A percentile compares a stretch with the other conserved stretches of the same genome.
Evolutionary conservation across 139 green algal species (phyloP).

Genomic region (Chlorella sp.): DNA sequence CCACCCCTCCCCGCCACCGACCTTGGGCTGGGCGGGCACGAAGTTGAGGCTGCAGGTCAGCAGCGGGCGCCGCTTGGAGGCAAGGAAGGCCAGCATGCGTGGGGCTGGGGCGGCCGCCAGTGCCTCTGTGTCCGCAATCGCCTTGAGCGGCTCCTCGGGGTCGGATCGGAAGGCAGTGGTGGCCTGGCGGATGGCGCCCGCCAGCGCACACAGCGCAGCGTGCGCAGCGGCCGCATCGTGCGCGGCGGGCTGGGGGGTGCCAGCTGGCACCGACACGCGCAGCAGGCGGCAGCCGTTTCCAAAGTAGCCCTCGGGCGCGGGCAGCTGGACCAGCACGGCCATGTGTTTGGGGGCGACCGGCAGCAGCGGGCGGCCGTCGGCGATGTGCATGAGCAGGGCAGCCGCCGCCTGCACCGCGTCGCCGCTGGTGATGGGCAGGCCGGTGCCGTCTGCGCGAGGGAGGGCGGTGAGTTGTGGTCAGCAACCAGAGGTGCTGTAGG

Average conservation of each 20-base stretch:
- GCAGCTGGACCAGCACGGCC: slow-evolving; percentile 8
- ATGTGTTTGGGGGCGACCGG: background rate
- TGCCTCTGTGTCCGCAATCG: background rate
- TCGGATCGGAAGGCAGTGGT: background rate
- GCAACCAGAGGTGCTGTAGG: no score
- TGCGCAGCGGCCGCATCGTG: background rate
- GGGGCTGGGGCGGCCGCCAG: background rate
- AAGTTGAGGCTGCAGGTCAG: slow-evolving; percentile 15
- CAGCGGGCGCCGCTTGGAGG: background rate
- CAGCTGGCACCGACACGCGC: background rate
- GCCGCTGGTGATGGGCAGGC: background rate
- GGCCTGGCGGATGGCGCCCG: background rate
- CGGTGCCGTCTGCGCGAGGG: background rate
- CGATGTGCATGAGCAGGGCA: slow-evolving; percentile 12
- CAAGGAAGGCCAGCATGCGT: slow-evolving; percentile 21
- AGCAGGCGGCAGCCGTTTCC: slow-evolving; percentile 16
- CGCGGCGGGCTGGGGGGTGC: background rate
- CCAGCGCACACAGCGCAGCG: slow-evolving; percentile 1
- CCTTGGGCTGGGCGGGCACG: background rate
- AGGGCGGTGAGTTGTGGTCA: background rate
- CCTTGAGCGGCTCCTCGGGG: background rate
- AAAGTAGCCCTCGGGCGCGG: slow-evolving; percentile 8
- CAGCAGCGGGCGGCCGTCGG: slow-evolving; percentile 13
- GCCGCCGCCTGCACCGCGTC: slow-evolving; percentile 16
- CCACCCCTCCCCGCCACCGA: no score